phyloP scores from a whole-genome alignment of 2,329 filamentous ascomycete species.

The Diplodia intermedia region DNA sequence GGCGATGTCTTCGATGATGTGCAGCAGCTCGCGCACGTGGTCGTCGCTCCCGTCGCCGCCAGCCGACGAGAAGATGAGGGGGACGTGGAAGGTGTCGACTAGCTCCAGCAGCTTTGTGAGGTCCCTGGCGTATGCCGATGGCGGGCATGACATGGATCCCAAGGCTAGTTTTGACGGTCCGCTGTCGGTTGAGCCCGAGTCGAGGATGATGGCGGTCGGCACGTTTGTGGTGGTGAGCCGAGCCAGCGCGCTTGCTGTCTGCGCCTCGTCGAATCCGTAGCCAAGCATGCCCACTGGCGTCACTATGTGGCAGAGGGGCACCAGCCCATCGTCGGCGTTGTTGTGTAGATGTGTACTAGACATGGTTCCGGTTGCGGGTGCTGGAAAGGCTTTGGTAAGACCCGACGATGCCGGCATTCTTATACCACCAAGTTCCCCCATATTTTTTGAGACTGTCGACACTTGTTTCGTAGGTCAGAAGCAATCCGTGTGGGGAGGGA shows the following conservation, averaged over 20 bases:
- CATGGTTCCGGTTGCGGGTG: too few species aligned
- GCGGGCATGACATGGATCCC: constrained; percentile 36
- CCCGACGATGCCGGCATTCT: too few species aligned
- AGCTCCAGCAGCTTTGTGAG: constrained; percentile 37
- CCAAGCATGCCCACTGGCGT: constrained; percentile 60
- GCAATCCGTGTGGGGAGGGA: too few species aligned
- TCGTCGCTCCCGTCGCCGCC: constrained; percentile 40
- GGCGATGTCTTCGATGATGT: constrained; percentile 21
- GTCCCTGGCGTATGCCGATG: constrained; percentile 37
- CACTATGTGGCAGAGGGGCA: constrained; percentile 46
- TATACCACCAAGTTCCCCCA: too few species aligned
- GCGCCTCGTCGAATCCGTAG: constrained; percentile 54
- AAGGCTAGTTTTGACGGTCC: constrained; percentile 40
- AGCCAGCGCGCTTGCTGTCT: constrained; percentile 35
- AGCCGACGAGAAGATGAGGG: constrained; percentile 38
- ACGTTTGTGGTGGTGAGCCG: constrained; percentile 31
- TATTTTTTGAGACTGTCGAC: too few species aligned
- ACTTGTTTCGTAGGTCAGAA: too few species aligned
- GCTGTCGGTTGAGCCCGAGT: constrained; percentile 40
- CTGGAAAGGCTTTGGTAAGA: too few species aligned
- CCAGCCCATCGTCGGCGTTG: not conserved
- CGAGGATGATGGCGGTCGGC: constrained; percentile 40
- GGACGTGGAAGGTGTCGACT: constrained; percentile 33
- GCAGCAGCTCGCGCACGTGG: constrained; percentile 37
- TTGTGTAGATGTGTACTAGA: too few species aligned